Evolutionary conservation across 139 green algal species (phyloP), one percentile per base, ranked within the genome.

Genomic region (Volvox africanus): DNA sequence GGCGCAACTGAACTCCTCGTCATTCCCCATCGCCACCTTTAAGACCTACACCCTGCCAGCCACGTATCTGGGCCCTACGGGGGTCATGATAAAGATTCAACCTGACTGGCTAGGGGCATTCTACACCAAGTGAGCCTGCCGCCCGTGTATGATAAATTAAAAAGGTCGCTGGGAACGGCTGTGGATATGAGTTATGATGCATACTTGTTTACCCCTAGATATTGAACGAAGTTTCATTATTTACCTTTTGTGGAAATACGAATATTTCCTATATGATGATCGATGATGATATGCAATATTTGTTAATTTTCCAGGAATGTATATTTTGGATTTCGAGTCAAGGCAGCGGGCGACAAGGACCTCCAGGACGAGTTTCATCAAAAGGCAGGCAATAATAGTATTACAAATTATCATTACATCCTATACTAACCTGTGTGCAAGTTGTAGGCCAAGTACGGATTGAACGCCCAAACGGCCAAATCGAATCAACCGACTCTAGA

Each of bases 71-170:
- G 20, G 32, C 1, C 2, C 30, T 11, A 9, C 61, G 2, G 32
- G 26, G 9, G 33, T 36, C 12, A 2, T 78, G 32, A 37, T 88
- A 22, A 77, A 88, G 61, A 61, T 88, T 1, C 33, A 61, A 24
- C 82, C 82, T 65, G 82, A 79, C 19, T 88, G 82, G 82, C 61
- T 88, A 17, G 82, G 61, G 32, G 35, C 20, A 18, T 21, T 5
- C 21, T 88, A 88, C 82, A 88, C 32, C 62, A 86, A 71, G 80
- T 71, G 50, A 75, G 79, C 44, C 44, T 55, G 44, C 44, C 44
- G 44, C 9, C 44, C 5, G 44, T 55, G 5, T 55, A 24, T 14
- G 5, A 12, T 75, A 26, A 26, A 24, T 75, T 75, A 11, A 28
- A 3, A 32, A 28, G 3, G 11, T 26, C n/a, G 24, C 24, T 26